Evolutionary conservation across 2,329 filamentous ascomycete species (phyloP).

Genomic region (Aureobasidium lini): DNA sequence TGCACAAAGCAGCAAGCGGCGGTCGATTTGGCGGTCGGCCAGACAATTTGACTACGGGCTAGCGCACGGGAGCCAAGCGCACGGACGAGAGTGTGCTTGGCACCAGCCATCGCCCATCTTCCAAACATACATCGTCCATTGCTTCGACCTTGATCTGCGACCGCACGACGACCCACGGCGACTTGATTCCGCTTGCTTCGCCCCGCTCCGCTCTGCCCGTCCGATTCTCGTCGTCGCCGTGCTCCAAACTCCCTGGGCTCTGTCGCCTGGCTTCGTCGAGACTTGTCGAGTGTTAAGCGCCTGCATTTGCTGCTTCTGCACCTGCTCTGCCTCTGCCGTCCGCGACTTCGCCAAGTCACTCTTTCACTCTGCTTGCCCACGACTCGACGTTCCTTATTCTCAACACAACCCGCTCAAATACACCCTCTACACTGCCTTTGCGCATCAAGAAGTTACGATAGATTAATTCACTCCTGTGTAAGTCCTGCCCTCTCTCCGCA

Average conservation of each 20-base stretch:
- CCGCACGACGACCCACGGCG: conserved; percentile 9
- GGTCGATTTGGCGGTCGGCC: not conserved
- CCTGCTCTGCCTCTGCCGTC: not conserved
- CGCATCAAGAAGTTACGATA: conserved; percentile 4
- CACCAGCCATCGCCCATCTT: conserved; percentile 7
- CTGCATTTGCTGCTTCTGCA: not conserved
- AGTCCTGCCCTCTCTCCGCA: not conserved
- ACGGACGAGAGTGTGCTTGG: not conserved
- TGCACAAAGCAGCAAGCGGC: not conserved
- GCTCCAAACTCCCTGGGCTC: not conserved
- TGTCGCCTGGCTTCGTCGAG: not conserved
- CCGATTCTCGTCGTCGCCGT: not conserved
- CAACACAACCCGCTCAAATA: not conserved
- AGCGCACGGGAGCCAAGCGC: not conserved
- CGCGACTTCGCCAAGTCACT: conserved; percentile 7
- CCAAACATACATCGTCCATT: conserved; percentile 3
- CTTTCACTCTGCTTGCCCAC: conserved; percentile 5
- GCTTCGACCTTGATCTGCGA: conserved; percentile 10
- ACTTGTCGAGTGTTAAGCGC: conserved; percentile 10
- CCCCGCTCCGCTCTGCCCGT: not conserved
- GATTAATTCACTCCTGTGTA: conserved; percentile 11
- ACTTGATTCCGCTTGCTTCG: not conserved
- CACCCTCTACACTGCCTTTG: not conserved
- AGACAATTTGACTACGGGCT: not conserved
- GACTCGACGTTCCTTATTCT: conserved; percentile 6